Evolutionary conservation across 306 rosid genomes (phyloP), one percentile per base, ranked within the genome.

Genomic region (Cucurbita moschata): DNA sequence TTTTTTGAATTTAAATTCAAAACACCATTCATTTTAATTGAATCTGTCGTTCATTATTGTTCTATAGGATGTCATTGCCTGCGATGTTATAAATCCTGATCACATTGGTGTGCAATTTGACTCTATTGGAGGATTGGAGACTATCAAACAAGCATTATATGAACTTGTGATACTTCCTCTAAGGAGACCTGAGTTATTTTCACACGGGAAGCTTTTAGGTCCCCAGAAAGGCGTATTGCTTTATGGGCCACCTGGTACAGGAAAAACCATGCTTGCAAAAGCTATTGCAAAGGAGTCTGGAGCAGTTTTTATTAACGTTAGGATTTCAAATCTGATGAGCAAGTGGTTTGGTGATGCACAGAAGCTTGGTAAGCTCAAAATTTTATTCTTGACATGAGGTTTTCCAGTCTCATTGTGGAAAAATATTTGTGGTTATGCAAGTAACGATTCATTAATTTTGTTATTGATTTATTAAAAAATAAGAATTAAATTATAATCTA

Each of bases 301-400:
- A 66, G 99, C 99, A 71, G 97, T 91, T 72, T 95, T 95, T 73
- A 95, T 95, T 38, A 95, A 95, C 18, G 93, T 95, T 66, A 89
- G 89, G 82, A 81, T 95, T 83, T 95, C 99, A 18, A 95, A 91
- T 85, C 85, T 95, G 67, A 95, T 95, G 99, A 95, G 99, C 89
- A 95, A 95, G 88, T 95, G 99, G 99, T 95, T 95, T 62, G 99
- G 99, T 70, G 99, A 95, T 85, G 99, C 97, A 43, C 97, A 88
- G 78, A 95, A 95, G 72, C 99, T 95, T 56, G 99, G 99, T 95
- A 76, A 86, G 96, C 56, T 4, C 46, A 9, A 37, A 57, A 7
- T 4, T 21, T 74, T 46, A 16, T 42, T 42, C 52, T 40, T 44
- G 40, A 26, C 40, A 23, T 10, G 15, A 18, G 7, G 73, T 12